A percentile compares a stretch with the other conserved stretches of the same genome.
These are phyloP conservation scores for Cajanus cajan DNA, from an alignment of 306 rosid genomes.

Conservation along the genomic window DNA sequence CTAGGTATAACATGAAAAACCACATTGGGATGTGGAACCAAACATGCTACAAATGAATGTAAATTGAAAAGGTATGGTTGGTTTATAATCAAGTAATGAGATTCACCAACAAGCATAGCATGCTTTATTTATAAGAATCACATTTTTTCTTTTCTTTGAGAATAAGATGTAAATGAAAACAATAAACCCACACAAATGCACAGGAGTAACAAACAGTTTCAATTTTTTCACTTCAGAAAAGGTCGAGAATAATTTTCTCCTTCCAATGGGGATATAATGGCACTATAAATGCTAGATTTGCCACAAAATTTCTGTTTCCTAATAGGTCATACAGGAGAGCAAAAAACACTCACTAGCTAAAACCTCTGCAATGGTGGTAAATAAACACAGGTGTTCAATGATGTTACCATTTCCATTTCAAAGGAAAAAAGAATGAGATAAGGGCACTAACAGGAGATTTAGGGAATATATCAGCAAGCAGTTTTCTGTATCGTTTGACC, in stretches of 20 bases:
- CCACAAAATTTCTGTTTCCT: background rate
- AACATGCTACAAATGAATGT: background rate
- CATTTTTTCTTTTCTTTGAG: background rate
- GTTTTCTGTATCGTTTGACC: conserved; percentile 88
- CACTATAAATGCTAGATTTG: background rate
- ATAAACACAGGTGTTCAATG: background rate
- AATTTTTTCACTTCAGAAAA: conserved; percentile 10
- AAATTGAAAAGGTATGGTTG: background rate
- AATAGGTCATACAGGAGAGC: background rate
- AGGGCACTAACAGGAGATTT: conserved; percentile 65
- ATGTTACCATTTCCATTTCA: background rate
- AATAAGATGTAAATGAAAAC: conserved; percentile 1
- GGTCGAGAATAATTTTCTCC: background rate
- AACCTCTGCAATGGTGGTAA: background rate
- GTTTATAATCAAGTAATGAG: background rate
- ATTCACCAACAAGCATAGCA: conserved; percentile 25
- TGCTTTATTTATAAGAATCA: background rate
- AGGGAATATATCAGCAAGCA: conserved; percentile 90
- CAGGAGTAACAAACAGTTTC: background rate
- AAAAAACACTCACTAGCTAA: background rate
- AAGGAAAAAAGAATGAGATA: background rate
- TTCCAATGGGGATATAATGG: background rate
- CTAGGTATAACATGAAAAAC: no score
- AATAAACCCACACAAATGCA: background rate
- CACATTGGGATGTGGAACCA: no score